Evolutionary conservation across 768 basidiomycete genomes (phyloP).

Genomic region (Chalciporus piperatus): DNA sequence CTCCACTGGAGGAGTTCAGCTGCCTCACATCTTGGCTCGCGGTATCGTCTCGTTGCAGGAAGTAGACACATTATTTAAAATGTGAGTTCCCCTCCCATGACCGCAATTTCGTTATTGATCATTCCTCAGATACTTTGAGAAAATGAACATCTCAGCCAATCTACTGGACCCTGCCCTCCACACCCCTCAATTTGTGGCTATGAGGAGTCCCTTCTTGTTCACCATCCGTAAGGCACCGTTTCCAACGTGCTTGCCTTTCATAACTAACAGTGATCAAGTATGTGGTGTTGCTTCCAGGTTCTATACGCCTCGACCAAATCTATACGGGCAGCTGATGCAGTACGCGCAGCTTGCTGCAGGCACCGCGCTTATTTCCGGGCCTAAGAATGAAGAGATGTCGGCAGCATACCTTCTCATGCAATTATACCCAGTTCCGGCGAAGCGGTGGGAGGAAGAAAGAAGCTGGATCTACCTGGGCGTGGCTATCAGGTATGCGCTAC

Average conservation of each 20-base stretch:
- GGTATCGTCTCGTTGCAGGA: constrained; percentile 63
- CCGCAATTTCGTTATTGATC: background rate
- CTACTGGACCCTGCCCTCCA: constrained; percentile 81
- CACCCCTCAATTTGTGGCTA: constrained; percentile 75
- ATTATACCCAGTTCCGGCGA: constrained; percentile 71
- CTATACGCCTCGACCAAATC: constrained; percentile 63
- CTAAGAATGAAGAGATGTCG: constrained; percentile 80
- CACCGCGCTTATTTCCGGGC: constrained; percentile 69
- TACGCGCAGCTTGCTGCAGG: constrained; percentile 77
- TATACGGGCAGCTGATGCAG: constrained; percentile 71
- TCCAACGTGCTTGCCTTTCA: background rate
- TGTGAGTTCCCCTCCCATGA: constrained; percentile 40
- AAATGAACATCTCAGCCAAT: constrained; percentile 77
- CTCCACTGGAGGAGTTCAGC: constrained; percentile 44
- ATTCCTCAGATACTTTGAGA: constrained; percentile 60
- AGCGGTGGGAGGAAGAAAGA: constrained; percentile 86
- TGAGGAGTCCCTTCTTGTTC: constrained; percentile 87
- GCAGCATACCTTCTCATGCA: constrained; percentile 81
- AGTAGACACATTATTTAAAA: constrained; percentile 69
- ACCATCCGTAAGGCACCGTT: constrained; percentile 70
- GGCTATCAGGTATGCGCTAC: constrained; percentile 66
- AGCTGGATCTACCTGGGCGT: constrained; percentile 89
- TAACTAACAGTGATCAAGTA: constrained; percentile 43
- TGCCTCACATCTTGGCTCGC: constrained; percentile 63
- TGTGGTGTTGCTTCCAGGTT: constrained; percentile 88